Base-by-base conservation (phyloP, 148 eudicot species). In the Persicaria tinctoria region DNA sequence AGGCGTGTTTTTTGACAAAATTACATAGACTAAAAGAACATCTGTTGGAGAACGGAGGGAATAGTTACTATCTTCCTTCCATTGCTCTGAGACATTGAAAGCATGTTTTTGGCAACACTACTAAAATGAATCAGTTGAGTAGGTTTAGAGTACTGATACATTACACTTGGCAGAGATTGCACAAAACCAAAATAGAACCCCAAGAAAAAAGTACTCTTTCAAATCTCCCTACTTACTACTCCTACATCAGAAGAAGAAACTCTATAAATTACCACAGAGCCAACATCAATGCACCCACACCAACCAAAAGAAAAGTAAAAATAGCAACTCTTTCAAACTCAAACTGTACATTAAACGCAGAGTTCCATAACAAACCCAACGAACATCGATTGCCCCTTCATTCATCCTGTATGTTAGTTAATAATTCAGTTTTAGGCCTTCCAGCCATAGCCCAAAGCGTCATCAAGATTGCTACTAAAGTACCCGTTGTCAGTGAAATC, bases 301-400 rank as follows among this genome's bases (percentile, higher is more conserved):
- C 18, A 17, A 57, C 32, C 41, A 32, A 32, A 32, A 32, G 2
- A 32, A 18, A 20, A 57, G 38, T 57, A 57, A 57, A 11, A 55
- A 55, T 18, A 57, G 20, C 64, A 7, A 57, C 16, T 32, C 8
- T 20, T 27, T 23, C 16, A 62, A 10, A 62, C 32, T 45, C 68
- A 27, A 5, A 62, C 68, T 62, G 68, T 62, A 62, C 68, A 62
- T 8, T 8, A 62, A 62, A 62, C 68, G 45, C 68, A 62, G 44
- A 23, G 9, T 32, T 9, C 5, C 5, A 32, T 7, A 2, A 11
- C 5, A 20, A 32, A 8, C 56, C 41, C 41, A 32, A 32, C 41
- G 41, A 32, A 32, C 41, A 32, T 32, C 41, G 41, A 32, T 2
- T 32, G 41, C 41, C 41, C 41, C 41, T 32, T 32, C 41, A 32